Evolutionary conservation across 2,329 filamentous ascomycete genomes (phyloP), one percentile per base, ranked within the genome.

Genomic region (Penicillium sclerotiorum): DNA sequence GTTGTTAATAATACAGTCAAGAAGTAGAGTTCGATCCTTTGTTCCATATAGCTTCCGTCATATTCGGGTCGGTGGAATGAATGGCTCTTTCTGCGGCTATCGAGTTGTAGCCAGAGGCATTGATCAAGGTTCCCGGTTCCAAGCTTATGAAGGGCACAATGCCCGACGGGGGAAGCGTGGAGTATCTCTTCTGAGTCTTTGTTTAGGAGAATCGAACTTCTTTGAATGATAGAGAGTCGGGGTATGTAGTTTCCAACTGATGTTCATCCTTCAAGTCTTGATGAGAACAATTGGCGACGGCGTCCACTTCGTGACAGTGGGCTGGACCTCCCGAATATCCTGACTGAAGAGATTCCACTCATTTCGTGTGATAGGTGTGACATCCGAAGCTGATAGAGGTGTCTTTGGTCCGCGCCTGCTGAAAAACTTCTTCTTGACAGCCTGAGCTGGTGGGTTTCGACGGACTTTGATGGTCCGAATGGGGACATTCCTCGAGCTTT

Each of bases 271-370:
- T 66, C 65, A 70, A 22, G 64, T 65, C 6, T 52, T 61, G 13
- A 64, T 60, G 11, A 63, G 53, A 1, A 71, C 68, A 20, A 57
- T 61, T 4, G 69, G 65, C 23, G 67, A 70, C 6, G 69, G 69
- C 22, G 63, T 68, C 69, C 68, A 71, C 55, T 69, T 69, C 2
- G 69, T 72, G 20, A 72, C 61, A 1, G 57, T 63, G 18, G 67
- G 62, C 43, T 67, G 65, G 5, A 60, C 22, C 39, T 61, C 55
- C 2, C 53, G 59, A 21, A 70, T 64, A 11, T 68, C 67, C 30
- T 66, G 56, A 17, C 71, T 58, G 17, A 74, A 59, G 22, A 74
- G 61, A 44, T 73, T 73, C 72, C 72, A 74, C 51, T 74, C 72
- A 30, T 68, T 71, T 12, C 66, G 59, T 2, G 72, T 74, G 46